Evolutionary conservation across 1,139 yeast genomes (phyloP).

Genomic region (Blastobotrys indianensis): DNA sequence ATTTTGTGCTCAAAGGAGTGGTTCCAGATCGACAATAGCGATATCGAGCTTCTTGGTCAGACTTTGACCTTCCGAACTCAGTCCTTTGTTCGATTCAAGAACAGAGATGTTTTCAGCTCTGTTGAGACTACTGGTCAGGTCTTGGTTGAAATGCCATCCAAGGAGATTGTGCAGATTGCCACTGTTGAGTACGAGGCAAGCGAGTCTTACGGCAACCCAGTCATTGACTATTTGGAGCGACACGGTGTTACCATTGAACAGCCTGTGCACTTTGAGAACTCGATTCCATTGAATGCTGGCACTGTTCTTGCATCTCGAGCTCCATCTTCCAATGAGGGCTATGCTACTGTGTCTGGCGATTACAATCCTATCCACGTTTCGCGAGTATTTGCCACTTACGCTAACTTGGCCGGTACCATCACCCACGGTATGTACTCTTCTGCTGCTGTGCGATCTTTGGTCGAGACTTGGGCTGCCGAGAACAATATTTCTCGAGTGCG

Average conservation of each 20-base stretch:
- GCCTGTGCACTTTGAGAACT: slow-evolving; percentile 83
- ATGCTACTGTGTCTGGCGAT: slow-evolving; percentile 97
- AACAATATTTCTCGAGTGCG: slow-evolving; percentile 93
- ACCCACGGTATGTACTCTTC: slow-evolving; percentile 99
- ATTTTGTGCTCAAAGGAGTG: slow-evolving; percentile 93
- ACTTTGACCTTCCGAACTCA: slow-evolving; percentile 85
- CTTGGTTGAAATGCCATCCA: slow-evolving; percentile 82
- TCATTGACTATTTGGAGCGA: slow-evolving; percentile 85
- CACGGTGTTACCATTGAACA: slow-evolving; percentile 93
- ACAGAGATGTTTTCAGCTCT: slow-evolving; percentile 67
- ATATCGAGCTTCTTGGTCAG: slow-evolving; percentile 67
- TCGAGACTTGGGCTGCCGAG: slow-evolving; percentile 98
- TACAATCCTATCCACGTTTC: slow-evolving; percentile 98
- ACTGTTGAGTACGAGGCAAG: slow-evolving; percentile 86
- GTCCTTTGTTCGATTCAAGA: slow-evolving; percentile 76
- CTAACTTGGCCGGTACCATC: slow-evolving; percentile 91
- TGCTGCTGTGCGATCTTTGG: slow-evolving; percentile 89
- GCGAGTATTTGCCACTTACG: slow-evolving; percentile 88
- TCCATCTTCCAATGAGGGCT: slow-evolving; percentile 86
- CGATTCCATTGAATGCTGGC: slow-evolving; percentile 77
- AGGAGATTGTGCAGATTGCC: slow-evolving; percentile 86
- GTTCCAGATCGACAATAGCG: slow-evolving; percentile 76
- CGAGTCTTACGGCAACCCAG: slow-evolving; percentile 94
- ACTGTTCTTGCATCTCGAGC: slow-evolving; percentile 69
- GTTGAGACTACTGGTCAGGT: slow-evolving; percentile 84